Conservation (phyloP, 73 alveolate species). For the Tetrahymena borealis region DNA sequence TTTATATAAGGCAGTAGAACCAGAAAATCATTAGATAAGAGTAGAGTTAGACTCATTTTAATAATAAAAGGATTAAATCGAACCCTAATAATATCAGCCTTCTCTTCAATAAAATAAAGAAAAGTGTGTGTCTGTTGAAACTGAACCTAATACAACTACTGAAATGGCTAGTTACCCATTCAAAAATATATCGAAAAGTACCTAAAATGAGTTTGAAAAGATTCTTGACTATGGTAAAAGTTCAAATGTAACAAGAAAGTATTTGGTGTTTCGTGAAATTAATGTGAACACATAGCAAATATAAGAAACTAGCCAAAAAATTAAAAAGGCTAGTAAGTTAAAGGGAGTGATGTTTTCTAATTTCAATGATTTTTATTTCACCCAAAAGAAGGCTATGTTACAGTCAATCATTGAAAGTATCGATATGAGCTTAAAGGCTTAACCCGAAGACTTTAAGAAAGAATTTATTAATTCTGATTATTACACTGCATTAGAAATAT, state of each 20-base stretch:
- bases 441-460: not conserved
- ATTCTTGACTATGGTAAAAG: not conserved
- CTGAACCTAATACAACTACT: not conserved
- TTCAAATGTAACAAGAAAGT: not conserved
- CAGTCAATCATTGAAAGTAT: not conserved
- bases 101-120: not conserved
- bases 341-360: not conserved
- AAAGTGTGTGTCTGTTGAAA: not conserved
- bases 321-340: not conserved
- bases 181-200: not conserved
- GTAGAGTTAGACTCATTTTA: too few species aligned
- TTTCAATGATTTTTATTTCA: not conserved
- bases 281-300: not conserved
- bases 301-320: not conserved
- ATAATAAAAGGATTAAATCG: not conserved
- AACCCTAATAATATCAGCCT: not conserved
- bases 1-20: too few species aligned
- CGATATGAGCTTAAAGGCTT: not conserved
- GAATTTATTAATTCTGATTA: not conserved
- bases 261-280: not conserved
- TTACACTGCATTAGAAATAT: not conserved
- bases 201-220: not conserved
- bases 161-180: not conserved
- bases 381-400: not conserved
- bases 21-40: too few species aligned